Conservation (phyloP, 768 basidiomycete genomes). For the Pleurotus eryngii region DNA sequence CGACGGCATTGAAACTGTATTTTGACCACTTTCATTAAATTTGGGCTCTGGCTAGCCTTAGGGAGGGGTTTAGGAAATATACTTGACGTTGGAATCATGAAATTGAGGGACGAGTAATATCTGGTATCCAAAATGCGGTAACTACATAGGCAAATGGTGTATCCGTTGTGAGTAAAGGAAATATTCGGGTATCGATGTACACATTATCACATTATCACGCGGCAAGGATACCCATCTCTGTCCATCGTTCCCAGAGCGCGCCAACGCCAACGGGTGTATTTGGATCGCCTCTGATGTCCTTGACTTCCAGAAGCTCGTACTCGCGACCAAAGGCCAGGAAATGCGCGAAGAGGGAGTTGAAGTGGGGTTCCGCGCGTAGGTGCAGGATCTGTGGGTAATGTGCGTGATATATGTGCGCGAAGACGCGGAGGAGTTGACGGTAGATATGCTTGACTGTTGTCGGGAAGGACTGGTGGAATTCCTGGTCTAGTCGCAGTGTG, state of each 20-base stretch:
- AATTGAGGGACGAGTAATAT: not conserved
- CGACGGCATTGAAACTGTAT: not conserved
- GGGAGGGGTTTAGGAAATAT: not conserved
- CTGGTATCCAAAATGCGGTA: not conserved
- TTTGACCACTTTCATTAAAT: not conserved
- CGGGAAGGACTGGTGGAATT: conserved; percentile 87
- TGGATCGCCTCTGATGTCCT: conserved; percentile 76
- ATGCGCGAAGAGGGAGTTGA: conserved; percentile 97
- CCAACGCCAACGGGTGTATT: conserved; percentile 68
- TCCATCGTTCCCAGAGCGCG: conserved; percentile 85
- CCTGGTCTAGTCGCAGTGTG: conserved; percentile 55
- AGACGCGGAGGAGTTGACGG: conserved; percentile 93
- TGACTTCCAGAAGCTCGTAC: conserved; percentile 86
- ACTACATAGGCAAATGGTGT: not conserved
- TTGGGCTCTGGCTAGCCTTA: not conserved
- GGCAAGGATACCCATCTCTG: conserved; percentile 71
- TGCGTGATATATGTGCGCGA: conserved; percentile 95
- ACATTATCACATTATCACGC: conserved; percentile 27
- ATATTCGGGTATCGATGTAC: not conserved
- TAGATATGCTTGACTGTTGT: conserved; percentile 91
- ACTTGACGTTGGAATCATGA: not conserved
- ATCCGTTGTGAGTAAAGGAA: not conserved
- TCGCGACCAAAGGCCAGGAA: conserved; percentile 95
- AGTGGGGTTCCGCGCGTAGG: conserved; percentile 90
- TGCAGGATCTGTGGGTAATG: conserved; percentile 92